These are phyloP conservation scores for Brasenia schreberi DNA, from an alignment of 164 flowering plant genomes.

Conservation along the genomic window DNA sequence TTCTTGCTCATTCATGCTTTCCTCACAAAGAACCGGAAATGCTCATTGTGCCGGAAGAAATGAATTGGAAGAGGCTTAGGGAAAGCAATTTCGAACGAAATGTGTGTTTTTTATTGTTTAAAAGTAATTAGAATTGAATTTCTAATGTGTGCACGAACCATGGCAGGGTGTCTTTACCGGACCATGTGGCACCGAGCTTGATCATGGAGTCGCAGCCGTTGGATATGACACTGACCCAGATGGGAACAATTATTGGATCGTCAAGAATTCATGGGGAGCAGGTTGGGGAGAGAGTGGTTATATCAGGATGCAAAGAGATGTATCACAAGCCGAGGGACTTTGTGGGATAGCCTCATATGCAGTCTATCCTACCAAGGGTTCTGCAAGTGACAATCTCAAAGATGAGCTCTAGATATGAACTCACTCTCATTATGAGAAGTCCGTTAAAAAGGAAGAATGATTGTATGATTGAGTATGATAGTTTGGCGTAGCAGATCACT, in stretches of 20 bases:
- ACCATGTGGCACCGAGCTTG: conserved; percentile 4
- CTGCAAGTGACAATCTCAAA: background rate
- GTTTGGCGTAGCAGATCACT: too few relatives aligned
- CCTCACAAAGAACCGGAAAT: too few relatives aligned
- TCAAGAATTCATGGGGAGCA: conserved; percentile 6
- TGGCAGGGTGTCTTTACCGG: conserved; percentile 3
- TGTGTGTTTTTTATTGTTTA: too few relatives aligned
- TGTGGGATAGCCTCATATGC: conserved; percentile 5
- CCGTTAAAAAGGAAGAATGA: too few relatives aligned
- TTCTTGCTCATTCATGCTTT: too few relatives aligned
- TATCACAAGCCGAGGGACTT: background rate
- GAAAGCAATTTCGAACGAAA: too few relatives aligned
- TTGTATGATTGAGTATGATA: too few relatives aligned
- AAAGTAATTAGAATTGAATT: too few relatives aligned
- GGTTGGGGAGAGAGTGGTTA: conserved; percentile 6
- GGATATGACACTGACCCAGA: conserved; percentile 4
- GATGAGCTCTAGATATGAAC: background rate
- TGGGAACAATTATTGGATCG: conserved; percentile 6
- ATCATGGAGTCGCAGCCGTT: conserved; percentile 1
- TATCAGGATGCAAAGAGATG: conserved; percentile 2
- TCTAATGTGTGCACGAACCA: background rate
- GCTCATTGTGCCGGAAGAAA: too few relatives aligned
- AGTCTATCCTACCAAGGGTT: conserved; percentile 1
- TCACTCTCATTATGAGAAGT: background rate
- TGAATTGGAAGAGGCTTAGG: too few relatives aligned